Conservation (phyloP, 768 basidiomycete genomes). For the Tubosaeta sp. region DNA sequence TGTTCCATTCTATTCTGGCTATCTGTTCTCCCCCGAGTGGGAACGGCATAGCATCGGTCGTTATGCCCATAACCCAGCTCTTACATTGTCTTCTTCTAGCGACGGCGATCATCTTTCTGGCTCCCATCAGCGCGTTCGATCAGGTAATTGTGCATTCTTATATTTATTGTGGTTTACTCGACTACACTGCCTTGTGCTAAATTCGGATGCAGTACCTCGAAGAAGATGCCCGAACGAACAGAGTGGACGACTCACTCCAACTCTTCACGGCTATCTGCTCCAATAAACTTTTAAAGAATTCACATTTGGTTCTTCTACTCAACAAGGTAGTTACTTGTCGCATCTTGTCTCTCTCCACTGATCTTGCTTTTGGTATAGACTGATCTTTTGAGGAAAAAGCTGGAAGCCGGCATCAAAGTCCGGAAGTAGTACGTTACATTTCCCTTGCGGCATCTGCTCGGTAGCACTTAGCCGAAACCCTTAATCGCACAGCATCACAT, state of each 20-base stretch:
- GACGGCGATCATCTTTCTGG: conserved; percentile 81
- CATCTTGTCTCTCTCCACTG: conserved; percentile 3
- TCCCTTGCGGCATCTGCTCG: neutral
- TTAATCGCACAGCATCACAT: conserved; percentile 55
- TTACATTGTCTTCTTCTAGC: conserved; percentile 38
- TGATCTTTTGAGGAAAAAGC: conserved; percentile 69
- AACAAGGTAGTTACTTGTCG: conserved; percentile 56
- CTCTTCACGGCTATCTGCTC: conserved; percentile 73
- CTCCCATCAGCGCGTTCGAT: conserved; percentile 84
- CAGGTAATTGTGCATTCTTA: conserved; percentile 61
- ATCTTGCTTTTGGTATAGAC: conserved; percentile 38
- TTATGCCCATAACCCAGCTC: conserved; percentile 6
- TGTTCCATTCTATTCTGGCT: neutral
- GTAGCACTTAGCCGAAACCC: neutral
- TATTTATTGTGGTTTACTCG: neutral
- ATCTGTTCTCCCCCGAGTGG: conserved; percentile 10
- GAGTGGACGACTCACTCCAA: conserved; percentile 79
- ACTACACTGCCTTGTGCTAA: conserved; percentile 11
- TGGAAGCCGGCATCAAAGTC: conserved; percentile 62
- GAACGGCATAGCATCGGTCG: conserved; percentile 16
- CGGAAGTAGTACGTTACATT: conserved; percentile 64
- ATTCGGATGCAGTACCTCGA: conserved; percentile 58
- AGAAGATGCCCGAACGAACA: conserved; percentile 74
- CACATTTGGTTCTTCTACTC: conserved; percentile 70
- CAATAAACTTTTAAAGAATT: conserved; percentile 67